Conservation (phyloP, 139 green algal genomes). For the Chlamydomonas incerta region DNA sequence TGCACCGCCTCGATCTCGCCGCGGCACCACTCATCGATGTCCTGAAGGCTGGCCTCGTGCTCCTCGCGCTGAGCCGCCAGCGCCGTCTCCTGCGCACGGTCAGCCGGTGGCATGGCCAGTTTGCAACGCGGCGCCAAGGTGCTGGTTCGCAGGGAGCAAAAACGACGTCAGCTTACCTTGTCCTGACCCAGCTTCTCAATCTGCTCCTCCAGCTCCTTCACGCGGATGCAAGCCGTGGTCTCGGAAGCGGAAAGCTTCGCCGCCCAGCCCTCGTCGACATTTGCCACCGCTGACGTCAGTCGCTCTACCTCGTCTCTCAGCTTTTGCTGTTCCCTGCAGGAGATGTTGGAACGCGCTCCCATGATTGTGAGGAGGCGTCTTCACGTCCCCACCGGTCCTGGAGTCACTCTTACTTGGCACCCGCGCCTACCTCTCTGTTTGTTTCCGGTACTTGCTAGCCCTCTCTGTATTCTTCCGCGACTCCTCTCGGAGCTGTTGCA, state of each 20-base stretch:
- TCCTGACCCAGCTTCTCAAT: background rate
- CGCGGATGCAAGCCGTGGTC: background rate
- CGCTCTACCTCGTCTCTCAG: constrained; percentile 18
- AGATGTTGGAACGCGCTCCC: background rate
- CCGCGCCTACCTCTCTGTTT: constrained; percentile 1
- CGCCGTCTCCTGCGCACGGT: background rate
- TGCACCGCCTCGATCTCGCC: constrained; percentile 43
- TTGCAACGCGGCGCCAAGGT: background rate
- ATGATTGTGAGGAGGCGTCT: background rate
- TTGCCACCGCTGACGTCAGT: background rate
- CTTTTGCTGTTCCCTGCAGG: constrained; percentile 13
- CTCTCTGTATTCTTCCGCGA: constrained; percentile 10
- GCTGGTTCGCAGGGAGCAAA: background rate
- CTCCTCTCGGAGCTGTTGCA: background rate
- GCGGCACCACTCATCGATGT: constrained; percentile 37
- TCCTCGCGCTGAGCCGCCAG: background rate
- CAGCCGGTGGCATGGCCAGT: background rate
- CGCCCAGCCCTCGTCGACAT: background rate
- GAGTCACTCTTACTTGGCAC: too few relatives aligned
- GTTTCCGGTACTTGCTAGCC: background rate
- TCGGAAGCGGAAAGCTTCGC: background rate
- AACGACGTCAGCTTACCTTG: background rate
- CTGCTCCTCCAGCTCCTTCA: background rate
- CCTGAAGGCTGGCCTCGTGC: constrained; percentile 6
- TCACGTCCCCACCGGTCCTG: too few relatives aligned